Conservation (phyloP, 2,329 filamentous ascomycete species). For the Hypomyces rosellus region DNA sequence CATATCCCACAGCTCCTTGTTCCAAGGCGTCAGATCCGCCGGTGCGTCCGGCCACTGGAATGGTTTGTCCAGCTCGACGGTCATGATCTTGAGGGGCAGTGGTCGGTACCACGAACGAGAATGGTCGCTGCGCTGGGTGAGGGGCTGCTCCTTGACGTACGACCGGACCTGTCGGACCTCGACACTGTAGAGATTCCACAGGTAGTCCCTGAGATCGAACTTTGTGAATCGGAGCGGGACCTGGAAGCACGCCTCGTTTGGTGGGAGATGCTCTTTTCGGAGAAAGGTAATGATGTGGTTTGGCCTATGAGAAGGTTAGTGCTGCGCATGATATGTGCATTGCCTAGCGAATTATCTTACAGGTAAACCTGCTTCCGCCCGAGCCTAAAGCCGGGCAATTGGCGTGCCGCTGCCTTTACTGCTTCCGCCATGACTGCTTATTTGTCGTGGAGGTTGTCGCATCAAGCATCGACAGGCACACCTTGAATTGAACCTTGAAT, state of each 20-base stretch:
- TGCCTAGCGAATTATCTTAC: conserved; percentile 29
- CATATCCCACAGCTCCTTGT: conserved; percentile 51
- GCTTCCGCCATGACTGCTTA: conserved; percentile 33
- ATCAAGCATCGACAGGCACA: background rate
- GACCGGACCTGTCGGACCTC: conserved; percentile 68
- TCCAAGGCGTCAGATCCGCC: conserved; percentile 56
- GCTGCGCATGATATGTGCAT: background rate
- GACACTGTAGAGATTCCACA: conserved; percentile 79
- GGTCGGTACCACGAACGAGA: conserved; percentile 62
- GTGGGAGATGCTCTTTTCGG: conserved; percentile 62
- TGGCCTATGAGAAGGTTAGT: conserved; percentile 51
- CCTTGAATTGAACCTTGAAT: conserved; percentile 3
- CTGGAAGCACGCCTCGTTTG: conserved; percentile 80
- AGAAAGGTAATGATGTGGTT: conserved; percentile 75
- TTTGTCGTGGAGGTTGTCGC: conserved; percentile 10
- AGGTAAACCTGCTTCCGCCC: conserved; percentile 51
- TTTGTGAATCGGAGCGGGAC: conserved; percentile 93
- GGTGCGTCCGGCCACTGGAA: conserved; percentile 82
- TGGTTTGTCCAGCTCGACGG: conserved; percentile 76
- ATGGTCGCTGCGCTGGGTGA: conserved; percentile 44
- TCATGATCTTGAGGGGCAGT: conserved; percentile 82
- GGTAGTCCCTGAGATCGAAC: conserved; percentile 92
- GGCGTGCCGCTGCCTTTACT: conserved; percentile 32
- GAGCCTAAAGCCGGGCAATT: conserved; percentile 39
- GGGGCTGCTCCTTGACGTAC: conserved; percentile 59